Evolutionary conservation across 257 asterid species (phyloP).

Genomic region (Pogostemon cablin): DNA sequence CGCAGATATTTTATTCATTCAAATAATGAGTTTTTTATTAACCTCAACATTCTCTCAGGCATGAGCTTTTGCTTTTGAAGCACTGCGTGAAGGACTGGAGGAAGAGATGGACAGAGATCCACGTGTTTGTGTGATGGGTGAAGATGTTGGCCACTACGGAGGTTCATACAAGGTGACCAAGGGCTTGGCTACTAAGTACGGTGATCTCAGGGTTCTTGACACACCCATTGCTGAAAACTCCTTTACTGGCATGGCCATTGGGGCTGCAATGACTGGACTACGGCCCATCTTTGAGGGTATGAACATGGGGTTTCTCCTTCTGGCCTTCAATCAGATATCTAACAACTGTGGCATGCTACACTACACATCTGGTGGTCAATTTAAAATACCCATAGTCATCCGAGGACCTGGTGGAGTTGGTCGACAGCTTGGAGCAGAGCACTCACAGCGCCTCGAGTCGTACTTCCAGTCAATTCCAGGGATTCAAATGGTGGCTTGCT

Average conservation of each 20-base stretch:
- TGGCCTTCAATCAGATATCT: conserved; percentile 87
- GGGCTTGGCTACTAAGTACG: conserved; percentile 69
- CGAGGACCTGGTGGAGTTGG: conserved; percentile 98
- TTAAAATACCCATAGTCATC: conserved; percentile 74
- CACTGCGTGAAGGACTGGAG: conserved; percentile 82
- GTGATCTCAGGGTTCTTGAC: conserved; percentile 86
- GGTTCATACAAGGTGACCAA: conserved; percentile 86
- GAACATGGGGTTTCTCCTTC: conserved; percentile 94
- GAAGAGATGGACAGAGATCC: conserved; percentile 92
- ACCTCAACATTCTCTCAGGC: conserved; percentile 45
- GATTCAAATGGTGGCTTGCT: conserved; percentile 88
- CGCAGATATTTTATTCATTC: not conserved
- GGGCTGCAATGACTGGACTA: conserved; percentile 91
- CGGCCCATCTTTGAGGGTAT: conserved; percentile 82
- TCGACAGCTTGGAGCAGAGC: conserved; percentile 92
- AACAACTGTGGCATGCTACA: conserved; percentile 93
- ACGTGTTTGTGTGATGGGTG: conserved; percentile 74
- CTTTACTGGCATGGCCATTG: conserved; percentile 86
- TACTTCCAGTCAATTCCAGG: conserved; percentile 87
- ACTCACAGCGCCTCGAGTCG: conserved; percentile 83
- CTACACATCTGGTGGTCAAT: conserved; percentile 90
- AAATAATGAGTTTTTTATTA: conserved; percentile 11
- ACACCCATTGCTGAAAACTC: conserved; percentile 90
- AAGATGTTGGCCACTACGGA: conserved; percentile 89
- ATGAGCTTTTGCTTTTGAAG: conserved; percentile 84